Evolutionary conservation across 2,329 filamentous ascomycete genomes (phyloP).

Genomic region (Apiospora sp.): DNA sequence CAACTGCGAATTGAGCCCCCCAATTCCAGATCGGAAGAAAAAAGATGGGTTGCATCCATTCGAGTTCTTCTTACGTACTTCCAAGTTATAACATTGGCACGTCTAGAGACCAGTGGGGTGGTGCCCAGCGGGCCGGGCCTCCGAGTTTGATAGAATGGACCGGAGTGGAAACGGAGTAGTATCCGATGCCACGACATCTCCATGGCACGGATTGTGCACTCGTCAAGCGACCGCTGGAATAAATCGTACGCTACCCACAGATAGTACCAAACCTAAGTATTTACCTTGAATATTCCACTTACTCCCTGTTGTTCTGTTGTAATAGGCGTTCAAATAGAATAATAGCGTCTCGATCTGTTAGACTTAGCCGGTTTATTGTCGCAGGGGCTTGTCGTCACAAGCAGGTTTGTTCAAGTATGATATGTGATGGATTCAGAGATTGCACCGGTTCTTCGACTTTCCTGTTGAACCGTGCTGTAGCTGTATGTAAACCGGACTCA

Average conservation of each 20-base stretch:
- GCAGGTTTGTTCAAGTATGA: background rate
- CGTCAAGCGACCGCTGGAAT: too few species aligned
- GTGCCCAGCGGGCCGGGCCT: constrained; percentile 13
- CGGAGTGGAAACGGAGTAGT: background rate
- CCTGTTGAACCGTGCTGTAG: background rate
- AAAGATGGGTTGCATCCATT: background rate
- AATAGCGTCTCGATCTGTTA: too few species aligned
- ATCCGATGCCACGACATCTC: background rate
- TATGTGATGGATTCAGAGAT: background rate
- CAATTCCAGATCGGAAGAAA: background rate
- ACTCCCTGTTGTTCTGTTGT: too few species aligned
- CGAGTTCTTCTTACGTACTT: constrained; percentile 11
- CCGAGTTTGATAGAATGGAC: background rate
- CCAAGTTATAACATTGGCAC: constrained; percentile 1
- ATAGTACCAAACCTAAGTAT: too few species aligned
- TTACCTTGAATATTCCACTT: too few species aligned
- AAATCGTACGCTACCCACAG: too few species aligned
- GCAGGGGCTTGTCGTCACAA: background rate
- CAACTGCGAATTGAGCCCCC: background rate
- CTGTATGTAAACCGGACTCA: background rate
- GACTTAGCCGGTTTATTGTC: too few species aligned
- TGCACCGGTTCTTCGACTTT: background rate
- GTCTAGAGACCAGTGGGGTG: background rate
- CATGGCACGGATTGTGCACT: background rate
- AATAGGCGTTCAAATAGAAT: too few species aligned